Conservation (phyloP, 768 basidiomycete species). For the Suillus brevipes region DNA sequence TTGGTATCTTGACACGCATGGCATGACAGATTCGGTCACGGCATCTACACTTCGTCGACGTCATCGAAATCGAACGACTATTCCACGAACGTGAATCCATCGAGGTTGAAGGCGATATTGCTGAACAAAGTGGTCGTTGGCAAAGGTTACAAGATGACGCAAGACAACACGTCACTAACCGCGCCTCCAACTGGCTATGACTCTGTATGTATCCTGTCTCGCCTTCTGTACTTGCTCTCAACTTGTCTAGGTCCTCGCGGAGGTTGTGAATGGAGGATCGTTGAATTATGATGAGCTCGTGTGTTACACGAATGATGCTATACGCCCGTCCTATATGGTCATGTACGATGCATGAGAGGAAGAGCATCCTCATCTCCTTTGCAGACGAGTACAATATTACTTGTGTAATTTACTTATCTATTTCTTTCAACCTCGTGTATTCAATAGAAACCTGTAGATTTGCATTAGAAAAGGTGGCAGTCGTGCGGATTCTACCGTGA, state of each 20-base stretch:
- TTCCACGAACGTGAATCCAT: conserved; percentile 56
- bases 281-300: conserved; percentile 73
- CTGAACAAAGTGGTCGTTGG: conserved; percentile 75
- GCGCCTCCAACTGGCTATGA: conserved; percentile 64
- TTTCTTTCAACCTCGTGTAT: not conserved
- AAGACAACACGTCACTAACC: conserved; percentile 55
- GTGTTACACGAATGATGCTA: conserved; percentile 70
- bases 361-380: not conserved
- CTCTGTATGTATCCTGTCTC: conserved; percentile 46
- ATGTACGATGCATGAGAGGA: conserved; percentile 54
- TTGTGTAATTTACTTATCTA: not conserved
- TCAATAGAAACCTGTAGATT: not conserved
- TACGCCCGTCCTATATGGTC: conserved; percentile 69
- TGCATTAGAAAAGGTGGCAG: not conserved
- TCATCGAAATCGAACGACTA: conserved; percentile 83
- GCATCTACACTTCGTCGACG: conserved; percentile 75
- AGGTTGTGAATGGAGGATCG: conserved; percentile 54
- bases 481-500: not conserved
- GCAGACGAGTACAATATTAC: not conserved
- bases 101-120: conserved; percentile 61
- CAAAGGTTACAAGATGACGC: conserved; percentile 64
- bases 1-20: not conserved
- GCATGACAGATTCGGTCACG: conserved; percentile 57
- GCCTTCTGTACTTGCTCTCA: conserved; percentile 5
- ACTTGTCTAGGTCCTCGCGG: conserved; percentile 57